These are phyloP conservation scores for Colletotrichum lini DNA, from an alignment of 2,329 filamentous ascomycete genomes.

Conservation along the genomic window DNA sequence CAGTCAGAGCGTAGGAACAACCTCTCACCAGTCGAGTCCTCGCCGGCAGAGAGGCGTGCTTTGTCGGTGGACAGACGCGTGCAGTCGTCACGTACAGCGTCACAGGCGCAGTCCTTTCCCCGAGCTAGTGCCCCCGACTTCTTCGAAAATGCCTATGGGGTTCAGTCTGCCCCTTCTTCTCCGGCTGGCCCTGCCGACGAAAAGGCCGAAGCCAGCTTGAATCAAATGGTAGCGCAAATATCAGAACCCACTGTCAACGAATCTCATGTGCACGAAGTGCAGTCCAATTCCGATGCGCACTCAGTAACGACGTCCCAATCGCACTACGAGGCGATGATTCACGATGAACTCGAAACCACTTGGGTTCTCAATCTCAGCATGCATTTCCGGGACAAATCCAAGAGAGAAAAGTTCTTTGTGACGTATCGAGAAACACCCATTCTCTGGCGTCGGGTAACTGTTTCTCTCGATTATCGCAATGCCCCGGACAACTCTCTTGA, in stretches of 20 bases:
- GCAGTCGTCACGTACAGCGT: conserved; percentile 53
- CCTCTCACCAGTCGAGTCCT: conserved; percentile 75
- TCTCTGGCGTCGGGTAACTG: conserved; percentile 88
- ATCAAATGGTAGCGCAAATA: conserved; percentile 44
- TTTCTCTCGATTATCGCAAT: conserved; percentile 92
- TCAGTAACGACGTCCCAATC: conserved; percentile 63
- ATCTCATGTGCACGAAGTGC: conserved; percentile 48
- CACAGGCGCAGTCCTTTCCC: conserved; percentile 55
- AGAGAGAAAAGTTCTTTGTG: conserved; percentile 97
- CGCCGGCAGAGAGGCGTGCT: conserved; percentile 78
- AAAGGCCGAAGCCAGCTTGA: conserved; percentile 46
- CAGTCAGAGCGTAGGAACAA: conserved; percentile 84
- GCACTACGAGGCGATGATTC: conserved; percentile 75
- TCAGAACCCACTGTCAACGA: conserved; percentile 19
- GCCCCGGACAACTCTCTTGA: conserved; percentile 87
- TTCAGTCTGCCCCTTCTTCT: conserved; percentile 48
- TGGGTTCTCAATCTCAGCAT: conserved; percentile 99
- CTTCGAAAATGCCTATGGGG: conserved; percentile 49
- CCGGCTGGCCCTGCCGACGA: conserved; percentile 53
- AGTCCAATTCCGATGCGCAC: conserved; percentile 57
- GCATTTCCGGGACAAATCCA: conserved; percentile 95
- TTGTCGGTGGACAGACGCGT: conserved; percentile 73
- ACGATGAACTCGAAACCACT: conserved; percentile 85
- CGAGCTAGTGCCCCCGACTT: conserved; percentile 66
- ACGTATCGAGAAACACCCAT: conserved; percentile 87